These are phyloP conservation scores for Blumeria hordei DNA, from an alignment of 2,329 filamentous ascomycete species.

Conservation along the genomic window DNA sequence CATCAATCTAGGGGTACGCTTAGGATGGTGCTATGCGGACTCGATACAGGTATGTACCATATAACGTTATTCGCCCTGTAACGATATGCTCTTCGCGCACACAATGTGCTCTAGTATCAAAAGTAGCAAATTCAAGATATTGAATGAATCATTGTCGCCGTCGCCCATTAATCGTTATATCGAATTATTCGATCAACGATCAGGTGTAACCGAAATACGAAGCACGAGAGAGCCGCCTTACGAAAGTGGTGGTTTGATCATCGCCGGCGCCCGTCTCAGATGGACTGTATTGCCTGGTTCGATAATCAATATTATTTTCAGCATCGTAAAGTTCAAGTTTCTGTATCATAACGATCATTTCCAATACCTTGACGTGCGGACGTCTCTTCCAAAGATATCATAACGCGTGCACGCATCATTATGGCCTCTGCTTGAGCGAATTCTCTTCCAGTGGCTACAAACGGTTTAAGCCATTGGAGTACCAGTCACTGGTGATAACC, in stretches of 20 bases:
- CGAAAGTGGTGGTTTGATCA: neutral
- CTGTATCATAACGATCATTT: neutral
- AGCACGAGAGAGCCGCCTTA: neutral
- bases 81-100: too few relatives aligned
- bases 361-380: neutral
- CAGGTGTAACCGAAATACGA: neutral
- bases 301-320: neutral
- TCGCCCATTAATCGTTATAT: too few relatives aligned
- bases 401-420: neutral
- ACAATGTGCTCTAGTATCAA: too few relatives aligned
- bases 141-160: too few relatives aligned
- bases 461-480: neutral
- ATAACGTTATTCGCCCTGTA: too few relatives aligned
- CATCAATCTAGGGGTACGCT: too few relatives aligned
- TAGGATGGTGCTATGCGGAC: too few relatives aligned
- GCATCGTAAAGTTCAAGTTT: neutral
- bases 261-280: neutral
- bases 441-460: neutral
- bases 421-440: neutral
- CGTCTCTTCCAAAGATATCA: too few relatives aligned
- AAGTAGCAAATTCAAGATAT: too few relatives aligned
- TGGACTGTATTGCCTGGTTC: neutral
- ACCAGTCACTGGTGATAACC: neutral
- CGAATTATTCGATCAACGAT: too few relatives aligned
- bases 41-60: too few relatives aligned